phyloP scores from a whole-genome alignment of 2,329 filamentous ascomycete species.

The Kalaharituber pfeilii region DNA sequence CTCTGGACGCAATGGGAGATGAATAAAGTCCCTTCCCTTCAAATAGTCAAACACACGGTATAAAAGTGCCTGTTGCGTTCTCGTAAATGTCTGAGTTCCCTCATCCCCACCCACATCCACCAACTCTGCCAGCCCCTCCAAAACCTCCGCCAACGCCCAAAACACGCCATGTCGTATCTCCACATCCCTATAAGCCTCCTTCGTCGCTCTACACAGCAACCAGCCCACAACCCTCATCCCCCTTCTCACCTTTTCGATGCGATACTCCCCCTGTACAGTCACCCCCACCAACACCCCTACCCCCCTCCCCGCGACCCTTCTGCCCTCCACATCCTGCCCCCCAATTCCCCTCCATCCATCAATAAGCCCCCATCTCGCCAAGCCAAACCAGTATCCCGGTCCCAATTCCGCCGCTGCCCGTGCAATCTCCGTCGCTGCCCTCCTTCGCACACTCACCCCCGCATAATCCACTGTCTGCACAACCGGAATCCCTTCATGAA shows the following conservation, averaged over 20 bases:
- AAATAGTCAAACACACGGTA: conserved; percentile 25
- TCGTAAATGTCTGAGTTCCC: background rate
- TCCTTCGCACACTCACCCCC: conserved; percentile 67
- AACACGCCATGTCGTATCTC: conserved; percentile 21
- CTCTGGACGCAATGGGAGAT: conserved; percentile 40
- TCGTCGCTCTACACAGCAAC: conserved; percentile 17
- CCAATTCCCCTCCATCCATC: conserved; percentile 70
- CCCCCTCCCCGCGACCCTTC: conserved; percentile 52
- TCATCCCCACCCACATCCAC: background rate
- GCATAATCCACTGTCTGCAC: conserved; percentile 90
- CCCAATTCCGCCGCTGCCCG: conserved; percentile 49
- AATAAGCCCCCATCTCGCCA: conserved; percentile 48
- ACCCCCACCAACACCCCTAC: conserved; percentile 43
- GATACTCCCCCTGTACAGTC: conserved; percentile 22
- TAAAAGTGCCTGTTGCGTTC: conserved; percentile 11
- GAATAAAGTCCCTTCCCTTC: conserved; percentile 28
- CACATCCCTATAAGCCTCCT: conserved; percentile 17
- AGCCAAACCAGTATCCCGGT: conserved; percentile 48
- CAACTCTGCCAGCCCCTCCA: conserved; percentile 9
- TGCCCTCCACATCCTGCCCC: conserved; percentile 55
- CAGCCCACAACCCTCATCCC: conserved; percentile 7
- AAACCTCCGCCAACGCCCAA: conserved; percentile 20
- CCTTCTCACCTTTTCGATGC: background rate
- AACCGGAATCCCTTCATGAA: conserved; percentile 63
- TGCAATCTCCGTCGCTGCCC: conserved; percentile 65